Conservation (phyloP, 2,329 filamentous ascomycete species). For the Botrytis elliptica region DNA sequence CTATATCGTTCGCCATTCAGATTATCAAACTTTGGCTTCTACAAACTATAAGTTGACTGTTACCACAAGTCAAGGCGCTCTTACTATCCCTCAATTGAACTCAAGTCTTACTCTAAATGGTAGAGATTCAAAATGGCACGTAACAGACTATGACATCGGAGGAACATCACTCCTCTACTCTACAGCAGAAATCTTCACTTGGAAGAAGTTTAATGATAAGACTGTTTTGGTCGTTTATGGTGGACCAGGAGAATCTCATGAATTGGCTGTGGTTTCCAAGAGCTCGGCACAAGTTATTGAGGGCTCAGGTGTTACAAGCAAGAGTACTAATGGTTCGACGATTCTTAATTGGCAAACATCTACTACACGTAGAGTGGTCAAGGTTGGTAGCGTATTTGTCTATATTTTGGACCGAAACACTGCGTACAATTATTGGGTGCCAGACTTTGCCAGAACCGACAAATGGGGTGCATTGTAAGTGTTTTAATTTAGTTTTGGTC, state of each 20-base stretch:
- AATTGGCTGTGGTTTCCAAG: constrained; percentile 51
- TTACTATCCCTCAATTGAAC: constrained; percentile 59
- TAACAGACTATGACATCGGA: constrained; percentile 65
- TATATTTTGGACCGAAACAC: constrained; percentile 55
- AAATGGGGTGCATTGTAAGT: constrained; percentile 40
- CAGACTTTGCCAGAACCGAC: constrained; percentile 49
- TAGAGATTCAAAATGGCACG: constrained; percentile 65
- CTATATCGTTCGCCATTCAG: constrained; percentile 64
- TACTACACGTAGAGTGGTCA: constrained; percentile 51
- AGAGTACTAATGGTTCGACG: constrained; percentile 44
- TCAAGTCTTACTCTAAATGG: constrained; percentile 57
- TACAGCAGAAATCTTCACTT: constrained; percentile 68
- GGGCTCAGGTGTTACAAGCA: constrained; percentile 37
- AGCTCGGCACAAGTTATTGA: constrained; percentile 39
- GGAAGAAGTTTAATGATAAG: constrained; percentile 60
- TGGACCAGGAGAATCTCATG: constrained; percentile 60
- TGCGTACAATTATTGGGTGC: constrained; percentile 69
- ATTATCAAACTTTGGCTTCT: constrained; percentile 58
- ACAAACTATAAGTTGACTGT: constrained; percentile 64
- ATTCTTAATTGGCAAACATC: constrained; percentile 57
- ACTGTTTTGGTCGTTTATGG: constrained; percentile 65
- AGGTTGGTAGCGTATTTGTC: constrained; percentile 42
- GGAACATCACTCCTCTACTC: constrained; percentile 62
- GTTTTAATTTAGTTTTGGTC: neutral
- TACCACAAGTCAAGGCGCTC: constrained; percentile 54